Conservation (phyloP, 108 stramenopile genomes). For the Nitzschia sp. region DNA sequence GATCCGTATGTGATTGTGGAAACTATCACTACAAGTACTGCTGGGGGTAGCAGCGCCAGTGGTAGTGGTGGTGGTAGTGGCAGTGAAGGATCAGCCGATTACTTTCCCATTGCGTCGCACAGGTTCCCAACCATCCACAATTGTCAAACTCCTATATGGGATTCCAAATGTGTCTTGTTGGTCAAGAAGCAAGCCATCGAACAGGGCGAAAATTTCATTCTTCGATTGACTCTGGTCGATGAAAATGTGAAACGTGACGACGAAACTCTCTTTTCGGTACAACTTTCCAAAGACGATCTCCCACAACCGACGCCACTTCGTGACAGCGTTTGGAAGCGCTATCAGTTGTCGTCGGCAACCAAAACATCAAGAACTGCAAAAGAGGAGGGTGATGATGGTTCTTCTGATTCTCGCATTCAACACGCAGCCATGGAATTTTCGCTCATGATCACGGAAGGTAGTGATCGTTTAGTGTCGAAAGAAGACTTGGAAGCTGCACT, state of each 20-base stretch:
- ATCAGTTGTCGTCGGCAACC: not conserved
- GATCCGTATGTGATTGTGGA: conserved; percentile 4
- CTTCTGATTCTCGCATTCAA: not conserved
- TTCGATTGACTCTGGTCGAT: not conserved
- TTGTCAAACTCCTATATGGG: not conserved
- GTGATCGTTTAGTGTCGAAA: not conserved
- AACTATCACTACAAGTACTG: not conserved
- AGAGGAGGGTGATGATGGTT: no score
- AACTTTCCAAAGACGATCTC: not conserved
- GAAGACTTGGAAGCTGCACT: not conserved
- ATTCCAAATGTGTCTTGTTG: not conserved
- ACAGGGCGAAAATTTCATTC: not conserved
- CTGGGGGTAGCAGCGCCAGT: not conserved
- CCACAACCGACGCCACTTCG: not conserved
- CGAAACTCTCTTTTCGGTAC: not conserved
- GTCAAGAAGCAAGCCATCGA: not conserved
- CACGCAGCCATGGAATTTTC: not conserved
- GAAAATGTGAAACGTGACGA: not conserved
- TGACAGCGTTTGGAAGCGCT: not conserved
- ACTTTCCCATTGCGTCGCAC: not conserved
- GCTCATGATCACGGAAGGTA: not conserved
- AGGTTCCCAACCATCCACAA: not conserved
- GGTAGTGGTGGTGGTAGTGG: not conserved
- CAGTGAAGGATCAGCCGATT: not conserved
- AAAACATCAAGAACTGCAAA: no score